Evolutionary conservation across 1,284 basidiomycete species (phyloP).

Genomic region (Mycena sp.): DNA sequence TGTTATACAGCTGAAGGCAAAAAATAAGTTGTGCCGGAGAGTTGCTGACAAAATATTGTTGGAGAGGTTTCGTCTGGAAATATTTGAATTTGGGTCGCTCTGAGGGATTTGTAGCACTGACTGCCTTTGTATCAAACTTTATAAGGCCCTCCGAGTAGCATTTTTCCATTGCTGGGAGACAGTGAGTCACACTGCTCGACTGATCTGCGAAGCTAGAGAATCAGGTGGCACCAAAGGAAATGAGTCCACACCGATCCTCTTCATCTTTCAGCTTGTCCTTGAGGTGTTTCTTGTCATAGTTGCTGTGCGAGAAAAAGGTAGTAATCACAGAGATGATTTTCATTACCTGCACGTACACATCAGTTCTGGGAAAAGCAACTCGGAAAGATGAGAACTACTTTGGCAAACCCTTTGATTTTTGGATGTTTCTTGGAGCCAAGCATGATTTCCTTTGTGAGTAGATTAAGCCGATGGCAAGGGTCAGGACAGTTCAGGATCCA

Average conservation of each 20-base stretch:
- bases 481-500: slow-evolving; percentile 32
- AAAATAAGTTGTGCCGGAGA: neutral
- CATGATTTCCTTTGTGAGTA: slow-evolving; percentile 28
- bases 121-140: slow-evolving; percentile 20
- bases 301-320: slow-evolving; percentile 23
- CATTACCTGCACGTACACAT: neutral
- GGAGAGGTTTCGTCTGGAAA: slow-evolving; percentile 5
- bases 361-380: neutral
- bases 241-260: slow-evolving; percentile 19
- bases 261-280: slow-evolving; percentile 17
- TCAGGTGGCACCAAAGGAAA: slow-evolving; percentile 14
- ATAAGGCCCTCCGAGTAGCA: neutral
- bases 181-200: slow-evolving; percentile 20
- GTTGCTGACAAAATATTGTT: neutral
- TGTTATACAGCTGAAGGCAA: slow-evolving; percentile 2
- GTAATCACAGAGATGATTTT: slow-evolving; percentile 10
- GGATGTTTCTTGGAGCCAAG: slow-evolving; percentile 25
- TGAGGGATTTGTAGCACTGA: neutral
- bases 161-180: slow-evolving; percentile 17
- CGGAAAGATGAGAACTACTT: neutral
- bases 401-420: slow-evolving; percentile 16
- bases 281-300: slow-evolving; percentile 27
- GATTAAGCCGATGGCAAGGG: slow-evolving; percentile 28
- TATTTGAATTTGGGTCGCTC: neutral
- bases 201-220: slow-evolving; percentile 25